Conservation (phyloP, 2,329 filamentous ascomycete genomes). For the Colletotrichum lupini region DNA sequence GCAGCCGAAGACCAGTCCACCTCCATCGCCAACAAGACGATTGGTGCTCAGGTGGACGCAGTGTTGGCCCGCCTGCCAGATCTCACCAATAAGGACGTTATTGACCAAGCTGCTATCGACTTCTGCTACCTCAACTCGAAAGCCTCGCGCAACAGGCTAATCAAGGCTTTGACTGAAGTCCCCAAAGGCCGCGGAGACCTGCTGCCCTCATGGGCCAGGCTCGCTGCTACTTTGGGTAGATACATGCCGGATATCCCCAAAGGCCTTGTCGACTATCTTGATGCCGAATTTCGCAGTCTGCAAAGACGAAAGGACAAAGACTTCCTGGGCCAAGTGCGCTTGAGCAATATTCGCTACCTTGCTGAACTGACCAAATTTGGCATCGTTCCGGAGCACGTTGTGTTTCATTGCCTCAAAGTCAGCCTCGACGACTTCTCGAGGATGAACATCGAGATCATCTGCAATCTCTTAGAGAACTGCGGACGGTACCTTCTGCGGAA, state of each 20-base stretch:
- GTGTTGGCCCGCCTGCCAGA: constrained; percentile 90
- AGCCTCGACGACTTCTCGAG: constrained; percentile 97
- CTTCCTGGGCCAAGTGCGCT: constrained; percentile 91
- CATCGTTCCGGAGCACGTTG: constrained; percentile 96
- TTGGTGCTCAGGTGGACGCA: constrained; percentile 95
- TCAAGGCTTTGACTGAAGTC: constrained; percentile 93
- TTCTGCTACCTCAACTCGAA: constrained; percentile 99
- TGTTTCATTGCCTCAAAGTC: constrained; percentile 98
- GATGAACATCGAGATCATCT: constrained; percentile 99
- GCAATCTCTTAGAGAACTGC: constrained; percentile 95
- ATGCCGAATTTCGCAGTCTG: constrained; percentile 95
- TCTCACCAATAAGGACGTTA: constrained; percentile 87
- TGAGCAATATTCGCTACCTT: constrained; percentile 96
- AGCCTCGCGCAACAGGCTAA: constrained; percentile 90
- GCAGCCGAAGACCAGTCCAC: constrained; percentile 85
- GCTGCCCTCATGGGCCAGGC: constrained; percentile 88
- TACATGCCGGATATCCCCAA: constrained; percentile 97
- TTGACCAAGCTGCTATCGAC: constrained; percentile 93
- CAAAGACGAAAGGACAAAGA: constrained; percentile 98
- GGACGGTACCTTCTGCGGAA: constrained; percentile 94
- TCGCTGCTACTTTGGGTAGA: constrained; percentile 91
- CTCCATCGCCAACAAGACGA: constrained; percentile 97
- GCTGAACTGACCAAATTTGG: constrained; percentile 98
- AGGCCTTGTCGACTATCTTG: constrained; percentile 89
- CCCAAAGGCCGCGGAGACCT: constrained; percentile 94